Conservation (phyloP, 352 stramenopile species). For the Phytopythium kandeliae region DNA sequence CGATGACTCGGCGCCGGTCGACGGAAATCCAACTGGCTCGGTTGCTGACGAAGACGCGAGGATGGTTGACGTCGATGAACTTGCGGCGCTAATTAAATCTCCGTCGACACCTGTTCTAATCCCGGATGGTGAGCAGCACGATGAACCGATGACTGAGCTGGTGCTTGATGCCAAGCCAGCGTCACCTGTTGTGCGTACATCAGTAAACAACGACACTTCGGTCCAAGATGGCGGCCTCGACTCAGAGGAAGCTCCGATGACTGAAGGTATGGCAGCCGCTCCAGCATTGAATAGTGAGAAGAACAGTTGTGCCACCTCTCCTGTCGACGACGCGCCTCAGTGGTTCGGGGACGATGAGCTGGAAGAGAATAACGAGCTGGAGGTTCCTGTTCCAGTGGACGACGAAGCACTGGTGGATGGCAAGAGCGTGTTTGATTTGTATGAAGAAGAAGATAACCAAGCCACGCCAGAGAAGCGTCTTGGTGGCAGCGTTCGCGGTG, state of each 20-base stretch:
- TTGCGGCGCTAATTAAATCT: constrained; percentile 1
- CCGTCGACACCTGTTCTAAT: not conserved
- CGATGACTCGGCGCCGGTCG: not conserved
- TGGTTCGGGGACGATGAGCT: constrained; percentile 34
- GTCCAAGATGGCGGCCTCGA: not conserved
- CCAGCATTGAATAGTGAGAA: constrained; percentile 11
- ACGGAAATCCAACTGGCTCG: not conserved
- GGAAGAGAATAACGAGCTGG: constrained; percentile 12
- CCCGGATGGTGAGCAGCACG: not conserved
- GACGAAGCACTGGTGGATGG: constrained; percentile 13
- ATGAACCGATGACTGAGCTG: not conserved
- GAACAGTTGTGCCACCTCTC: constrained; percentile 6
- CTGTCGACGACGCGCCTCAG: constrained; percentile 17
- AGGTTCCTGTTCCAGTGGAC: constrained; percentile 8
- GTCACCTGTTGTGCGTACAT: not conserved
- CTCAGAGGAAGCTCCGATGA: not conserved
- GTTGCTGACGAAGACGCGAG: not conserved
- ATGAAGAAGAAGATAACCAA: constrained; percentile 7
- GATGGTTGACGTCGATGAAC: constrained; percentile 4
- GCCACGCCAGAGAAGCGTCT: not conserved
- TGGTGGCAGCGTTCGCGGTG: constrained; percentile 9
- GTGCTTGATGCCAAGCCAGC: not conserved
- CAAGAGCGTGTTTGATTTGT: constrained; percentile 11
- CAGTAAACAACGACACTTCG: not conserved
- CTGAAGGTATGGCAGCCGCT: constrained; percentile 3